Conservation (phyloP, 108 stramenopile species). For the Halocafeteria seosinensis region DNA sequence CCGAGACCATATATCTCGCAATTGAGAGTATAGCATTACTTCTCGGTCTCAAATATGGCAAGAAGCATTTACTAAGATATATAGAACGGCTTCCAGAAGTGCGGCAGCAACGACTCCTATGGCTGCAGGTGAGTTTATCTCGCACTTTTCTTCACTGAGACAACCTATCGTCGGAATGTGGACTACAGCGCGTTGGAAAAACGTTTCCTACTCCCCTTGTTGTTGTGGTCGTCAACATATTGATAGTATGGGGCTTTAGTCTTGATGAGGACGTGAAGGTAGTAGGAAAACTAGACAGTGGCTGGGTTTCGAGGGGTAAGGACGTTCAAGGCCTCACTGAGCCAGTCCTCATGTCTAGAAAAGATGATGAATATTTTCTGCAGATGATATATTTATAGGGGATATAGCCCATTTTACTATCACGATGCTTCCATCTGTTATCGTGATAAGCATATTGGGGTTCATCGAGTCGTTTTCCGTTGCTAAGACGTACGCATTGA, state of each 20-base stretch:
- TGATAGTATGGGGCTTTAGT: conserved; percentile 17
- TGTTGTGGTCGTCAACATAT: conserved; percentile 32
- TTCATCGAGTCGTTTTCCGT: conserved; percentile 63
- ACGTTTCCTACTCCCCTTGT: conserved; percentile 30
- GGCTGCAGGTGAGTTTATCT: too few relatives aligned
- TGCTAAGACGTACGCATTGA: conserved; percentile 38
- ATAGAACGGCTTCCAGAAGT: not conserved
- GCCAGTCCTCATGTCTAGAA: too few relatives aligned
- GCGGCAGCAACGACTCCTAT: too few relatives aligned
- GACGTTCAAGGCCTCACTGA: too few relatives aligned
- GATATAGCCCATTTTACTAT: conserved; percentile 4
- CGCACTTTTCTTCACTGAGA: too few relatives aligned
- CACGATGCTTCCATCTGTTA: conserved; percentile 19
- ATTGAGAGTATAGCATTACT: conserved; percentile 19
- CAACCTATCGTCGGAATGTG: not conserved
- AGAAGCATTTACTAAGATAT: not conserved
- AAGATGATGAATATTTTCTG: too few relatives aligned
- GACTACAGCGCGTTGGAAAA: conserved; percentile 23
- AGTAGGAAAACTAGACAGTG: conserved; percentile 45
- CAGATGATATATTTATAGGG: not conserved
- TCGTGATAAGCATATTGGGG: conserved; percentile 36
- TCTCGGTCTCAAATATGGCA: conserved; percentile 23
- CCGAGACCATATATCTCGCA: conserved; percentile 41
- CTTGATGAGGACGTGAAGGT: conserved; percentile 40
- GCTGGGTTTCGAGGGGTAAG: too few relatives aligned